phyloP scores from a whole-genome alignment of 2,329 filamentous ascomycete species.

The Penicillium expansum region DNA sequence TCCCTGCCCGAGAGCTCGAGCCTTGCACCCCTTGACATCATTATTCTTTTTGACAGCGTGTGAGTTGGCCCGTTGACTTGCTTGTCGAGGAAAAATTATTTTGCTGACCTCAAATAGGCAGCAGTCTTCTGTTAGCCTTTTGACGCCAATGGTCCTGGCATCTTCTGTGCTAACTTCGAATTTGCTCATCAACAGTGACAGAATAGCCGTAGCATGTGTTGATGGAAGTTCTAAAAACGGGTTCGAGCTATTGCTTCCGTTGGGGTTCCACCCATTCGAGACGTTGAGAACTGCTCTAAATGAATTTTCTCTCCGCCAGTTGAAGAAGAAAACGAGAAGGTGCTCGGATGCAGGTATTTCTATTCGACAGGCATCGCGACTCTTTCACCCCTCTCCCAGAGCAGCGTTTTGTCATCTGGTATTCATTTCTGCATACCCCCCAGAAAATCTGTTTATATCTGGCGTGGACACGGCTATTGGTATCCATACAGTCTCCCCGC shows the following conservation, averaged over 20 bases:
- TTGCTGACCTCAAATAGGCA: conserved; percentile 10
- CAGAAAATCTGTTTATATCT: conserved; percentile 18
- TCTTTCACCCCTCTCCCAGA: conserved; percentile 25
- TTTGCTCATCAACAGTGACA: conserved; percentile 24
- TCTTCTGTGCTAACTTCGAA: conserved; percentile 26
- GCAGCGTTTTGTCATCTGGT: conserved; percentile 35
- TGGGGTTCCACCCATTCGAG: conserved; percentile 26
- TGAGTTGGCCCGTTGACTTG: conserved; percentile 20
- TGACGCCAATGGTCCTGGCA: conserved; percentile 24
- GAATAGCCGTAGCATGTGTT: conserved; percentile 28
- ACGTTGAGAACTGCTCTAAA: conserved; percentile 20
- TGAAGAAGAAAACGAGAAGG: conserved; percentile 6
- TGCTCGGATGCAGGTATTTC: conserved; percentile 15
- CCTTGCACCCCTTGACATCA: conserved; percentile 33
- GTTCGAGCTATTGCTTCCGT: conserved; percentile 27
- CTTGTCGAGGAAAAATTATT: not conserved
- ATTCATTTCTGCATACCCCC: conserved; percentile 28
- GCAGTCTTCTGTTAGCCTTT: conserved; percentile 14
- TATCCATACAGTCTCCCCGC: conserved; percentile 36
- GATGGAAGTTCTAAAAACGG: conserved; percentile 17
- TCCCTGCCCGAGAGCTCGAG: conserved; percentile 13
- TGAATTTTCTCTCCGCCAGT: conserved; percentile 17
- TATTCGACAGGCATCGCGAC: conserved; percentile 24
- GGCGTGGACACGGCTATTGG: conserved; percentile 26
- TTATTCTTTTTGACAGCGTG: conserved; percentile 37